Base-by-base conservation (phyloP, 2,329 filamentous ascomycete species). In the Aspergillus caelatus region DNA sequence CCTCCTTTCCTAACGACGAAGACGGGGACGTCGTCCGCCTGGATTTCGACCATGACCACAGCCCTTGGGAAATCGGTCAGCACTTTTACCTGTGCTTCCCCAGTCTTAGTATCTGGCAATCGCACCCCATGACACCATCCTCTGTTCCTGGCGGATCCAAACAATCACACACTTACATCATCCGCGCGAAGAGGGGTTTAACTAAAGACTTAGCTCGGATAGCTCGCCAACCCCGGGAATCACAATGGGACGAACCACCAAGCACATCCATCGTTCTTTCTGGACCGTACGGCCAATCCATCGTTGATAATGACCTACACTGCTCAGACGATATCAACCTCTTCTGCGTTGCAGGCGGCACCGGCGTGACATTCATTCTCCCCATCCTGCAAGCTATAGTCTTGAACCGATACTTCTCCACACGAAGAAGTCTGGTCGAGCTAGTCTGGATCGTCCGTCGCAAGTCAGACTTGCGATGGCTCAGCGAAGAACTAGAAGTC, bases 1-100 rank as follows among this genome's bases (percentile, higher is more conserved):
- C 78, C n/a, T 70, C 82, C 3, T 89, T 90, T 70, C 77, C 80
- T 1, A 86, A 89, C 59, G 71, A 78, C 1, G 81, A 84, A n/a
- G 77, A 86, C 59, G 88, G 87, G 7, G 84, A 88, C 63, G 83
- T 92, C 0, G 78, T 92, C 1, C 83, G 90, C 1, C 77, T 93
- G 4, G 89, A 92, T 60, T 87, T 92, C 63, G 77, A 84, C 1
- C 87, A 90, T 66, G 77, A 82, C 2, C 87, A 90, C 58, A 81
- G 83, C 32, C 74, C 84, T 0, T 92, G 89, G 89, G 78, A 81
- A 14, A 79, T 90, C 14, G 89, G 90, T 11, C 87, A 92, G 75
- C 90, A 92, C 71, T 92, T 90, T 74, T 92, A 87, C 70, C 79
- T 92, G 19, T 89, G 85, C 73, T 92, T 92, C 69, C 81, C 87